These are phyloP conservation scores for Begonia peltatifolia DNA, from an alignment of 306 rosid genomes.

Conservation along the genomic window DNA sequence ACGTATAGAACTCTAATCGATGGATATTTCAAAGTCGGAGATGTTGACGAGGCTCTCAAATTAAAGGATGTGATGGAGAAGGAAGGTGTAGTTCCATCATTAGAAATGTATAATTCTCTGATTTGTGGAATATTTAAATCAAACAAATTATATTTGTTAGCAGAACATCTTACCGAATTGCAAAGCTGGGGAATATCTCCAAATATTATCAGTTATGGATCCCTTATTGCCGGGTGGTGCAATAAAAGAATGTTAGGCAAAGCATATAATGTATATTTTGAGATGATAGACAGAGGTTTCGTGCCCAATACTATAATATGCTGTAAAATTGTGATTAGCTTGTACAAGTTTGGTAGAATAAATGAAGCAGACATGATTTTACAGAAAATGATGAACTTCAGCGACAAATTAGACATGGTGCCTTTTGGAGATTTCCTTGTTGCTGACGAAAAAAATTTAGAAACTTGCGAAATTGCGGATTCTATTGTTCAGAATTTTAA, in stretches of 20 bases:
- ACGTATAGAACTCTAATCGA: constrained; percentile 59
- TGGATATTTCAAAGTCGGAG: constrained; percentile 57
- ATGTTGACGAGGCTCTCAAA: constrained; percentile 46
- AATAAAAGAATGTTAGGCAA: constrained; percentile 50
- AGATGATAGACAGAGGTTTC: constrained; percentile 58
- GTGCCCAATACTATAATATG: constrained; percentile 40
- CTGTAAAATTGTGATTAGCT: constrained; percentile 63
- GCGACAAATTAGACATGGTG: constrained; percentile 20
- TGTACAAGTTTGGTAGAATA: constrained; percentile 42
- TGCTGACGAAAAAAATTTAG: constrained; percentile 12
- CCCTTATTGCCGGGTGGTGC: constrained; percentile 82
- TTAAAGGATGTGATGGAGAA: constrained; percentile 47
- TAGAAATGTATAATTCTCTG: constrained; percentile 78
- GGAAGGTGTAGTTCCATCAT: constrained; percentile 32
- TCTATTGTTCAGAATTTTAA: constrained; percentile 29
- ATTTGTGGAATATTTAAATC: constrained; percentile 50
- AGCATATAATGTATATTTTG: constrained; percentile 49
- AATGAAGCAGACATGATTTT: constrained; percentile 59
- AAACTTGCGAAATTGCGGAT: constrained; percentile 42
- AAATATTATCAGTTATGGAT: constrained; percentile 51
- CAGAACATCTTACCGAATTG: constrained; percentile 50
- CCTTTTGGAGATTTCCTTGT: constrained; percentile 17
- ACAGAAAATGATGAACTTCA: constrained; percentile 48
- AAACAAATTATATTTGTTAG: constrained; percentile 27
- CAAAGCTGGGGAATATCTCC: constrained; percentile 45